phyloP scores from a whole-genome alignment of 2,329 filamentous ascomycete genomes.

The Neopestalotiopsis clavispora region DNA sequence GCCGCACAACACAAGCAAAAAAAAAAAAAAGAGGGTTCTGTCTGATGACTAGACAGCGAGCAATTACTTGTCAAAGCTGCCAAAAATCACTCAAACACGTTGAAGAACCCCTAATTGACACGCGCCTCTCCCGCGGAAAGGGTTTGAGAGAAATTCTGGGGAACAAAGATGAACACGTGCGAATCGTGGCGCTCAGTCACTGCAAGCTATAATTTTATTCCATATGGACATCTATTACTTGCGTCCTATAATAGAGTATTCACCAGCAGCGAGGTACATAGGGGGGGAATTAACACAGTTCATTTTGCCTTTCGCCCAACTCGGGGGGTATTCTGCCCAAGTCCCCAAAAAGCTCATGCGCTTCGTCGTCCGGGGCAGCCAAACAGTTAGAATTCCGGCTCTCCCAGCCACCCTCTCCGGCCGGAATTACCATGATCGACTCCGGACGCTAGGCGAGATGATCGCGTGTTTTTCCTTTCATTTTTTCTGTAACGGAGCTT shows the following conservation, averaged over 20 bases:
- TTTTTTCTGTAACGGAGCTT: not conserved
- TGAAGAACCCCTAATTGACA: not conserved
- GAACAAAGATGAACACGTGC: not conserved
- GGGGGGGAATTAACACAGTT: not conserved
- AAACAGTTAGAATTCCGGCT: not conserved
- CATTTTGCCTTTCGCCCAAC: too few species aligned
- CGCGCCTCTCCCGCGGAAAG: too few species aligned
- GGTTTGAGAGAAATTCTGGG: not conserved
- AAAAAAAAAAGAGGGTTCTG: not conserved
- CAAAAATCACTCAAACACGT: not conserved
- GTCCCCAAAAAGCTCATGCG: not conserved
- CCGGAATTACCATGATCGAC: conserved; percentile 7
- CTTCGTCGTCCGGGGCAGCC: not conserved
- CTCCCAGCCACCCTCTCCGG: conserved; percentile 4
- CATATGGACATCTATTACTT: too few species aligned
- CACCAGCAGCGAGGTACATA: not conserved
- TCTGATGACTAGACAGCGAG: not conserved
- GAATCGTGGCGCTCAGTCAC: not conserved
- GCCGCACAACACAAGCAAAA: not conserved
- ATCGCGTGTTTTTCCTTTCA: not conserved
- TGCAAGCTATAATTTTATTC: not conserved
- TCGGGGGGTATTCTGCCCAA: not conserved
- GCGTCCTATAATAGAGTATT: not conserved
- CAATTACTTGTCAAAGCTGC: not conserved
- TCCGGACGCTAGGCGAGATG: not conserved